phyloP scores from a whole-genome alignment of 129 eudicot species.

The Ambrosia artemisiifolia region DNA sequence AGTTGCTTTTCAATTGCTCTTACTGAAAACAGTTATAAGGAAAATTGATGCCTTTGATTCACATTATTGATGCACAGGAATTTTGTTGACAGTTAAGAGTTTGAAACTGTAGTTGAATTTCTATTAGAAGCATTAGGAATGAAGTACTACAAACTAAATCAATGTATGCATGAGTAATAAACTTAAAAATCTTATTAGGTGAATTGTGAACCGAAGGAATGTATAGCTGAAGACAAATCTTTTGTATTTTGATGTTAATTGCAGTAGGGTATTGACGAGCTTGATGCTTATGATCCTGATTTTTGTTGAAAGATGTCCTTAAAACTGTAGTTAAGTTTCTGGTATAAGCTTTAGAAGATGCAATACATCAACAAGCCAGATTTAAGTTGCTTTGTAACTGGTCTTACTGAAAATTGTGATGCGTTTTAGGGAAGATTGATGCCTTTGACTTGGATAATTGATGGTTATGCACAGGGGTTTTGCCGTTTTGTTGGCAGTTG shows the following conservation, averaged over 20 bases:
- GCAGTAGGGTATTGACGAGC: too few species aligned
- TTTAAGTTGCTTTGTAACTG: background rate
- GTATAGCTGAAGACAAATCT: constrained; percentile 1
- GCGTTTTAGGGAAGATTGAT: background rate
- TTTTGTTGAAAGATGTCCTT: too few species aligned
- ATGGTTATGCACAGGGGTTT: background rate
- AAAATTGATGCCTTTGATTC: background rate
- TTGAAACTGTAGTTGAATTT: constrained; percentile 9
- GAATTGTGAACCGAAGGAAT: background rate
- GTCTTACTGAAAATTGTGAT: constrained; percentile 3
- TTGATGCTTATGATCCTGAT: too few species aligned
- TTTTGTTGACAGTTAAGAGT: constrained; percentile 14
- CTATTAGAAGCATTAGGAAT: constrained; percentile 11
- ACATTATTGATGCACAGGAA: background rate
- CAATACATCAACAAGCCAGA: background rate
- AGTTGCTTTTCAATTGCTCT: background rate
- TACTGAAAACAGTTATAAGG: constrained; percentile 3
- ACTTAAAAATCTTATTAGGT: background rate
- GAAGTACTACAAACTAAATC: background rate
- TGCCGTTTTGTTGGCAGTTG: constrained; percentile 11
- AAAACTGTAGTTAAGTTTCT: too few species aligned
- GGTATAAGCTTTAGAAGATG: background rate
- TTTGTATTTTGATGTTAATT: too few species aligned
- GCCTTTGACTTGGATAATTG: background rate
- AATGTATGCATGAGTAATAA: background rate